Conservation (phyloP, 1,139 yeast species). For the Debaryomycetaceae sp. region DNA sequence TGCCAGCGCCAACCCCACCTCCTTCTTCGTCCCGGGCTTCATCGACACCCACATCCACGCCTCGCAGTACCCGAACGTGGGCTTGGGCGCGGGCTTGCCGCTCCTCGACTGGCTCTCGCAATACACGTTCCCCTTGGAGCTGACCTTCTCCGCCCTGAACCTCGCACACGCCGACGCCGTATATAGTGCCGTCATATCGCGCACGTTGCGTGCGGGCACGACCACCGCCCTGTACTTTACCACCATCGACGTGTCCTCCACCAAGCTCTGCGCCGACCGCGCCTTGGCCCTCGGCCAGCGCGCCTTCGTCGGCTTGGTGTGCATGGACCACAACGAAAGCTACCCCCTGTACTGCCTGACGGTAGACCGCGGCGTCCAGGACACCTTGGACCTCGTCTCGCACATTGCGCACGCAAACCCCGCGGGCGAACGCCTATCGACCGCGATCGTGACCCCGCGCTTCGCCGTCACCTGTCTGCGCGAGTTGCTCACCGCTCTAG, state of each 20-base stretch:
- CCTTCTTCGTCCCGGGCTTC: slow-evolving; percentile 84
- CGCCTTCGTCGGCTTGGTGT: slow-evolving; percentile 89
- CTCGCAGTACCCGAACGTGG: slow-evolving; percentile 90
- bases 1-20: slow-evolving; percentile 8
- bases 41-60: slow-evolving; percentile 95
- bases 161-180: slow-evolving; percentile 44
- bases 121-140: slow-evolving; percentile 84
- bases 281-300: slow-evolving; percentile 65
- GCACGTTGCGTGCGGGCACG: slow-evolving; percentile 71
- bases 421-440: slow-evolving; percentile 31
- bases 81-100: slow-evolving; percentile 79
- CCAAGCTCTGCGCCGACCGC: slow-evolving; percentile 66
- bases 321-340: slow-evolving; percentile 58
- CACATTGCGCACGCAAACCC: slow-evolving; percentile 48
- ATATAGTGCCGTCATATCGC: slow-evolving; percentile 52
- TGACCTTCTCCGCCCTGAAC: slow-evolving; percentile 18
- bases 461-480: slow-evolving; percentile 86
- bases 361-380: slow-evolving; percentile 44
- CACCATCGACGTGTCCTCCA: slow-evolving; percentile 68
- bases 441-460: slow-evolving; percentile 82
- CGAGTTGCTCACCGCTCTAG: slow-evolving; percentile 51
- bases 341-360: slow-evolving; percentile 65
- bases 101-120: slow-evolving; percentile 78
- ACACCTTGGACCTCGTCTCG: slow-evolving; percentile 46
- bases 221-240: slow-evolving; percentile 91